Percentiles rank a stretch among this genome's conserved stretches.
Conservation (phyloP, 495 filamentous ascomycete genomes). For the Penicillium canariense region DNA sequence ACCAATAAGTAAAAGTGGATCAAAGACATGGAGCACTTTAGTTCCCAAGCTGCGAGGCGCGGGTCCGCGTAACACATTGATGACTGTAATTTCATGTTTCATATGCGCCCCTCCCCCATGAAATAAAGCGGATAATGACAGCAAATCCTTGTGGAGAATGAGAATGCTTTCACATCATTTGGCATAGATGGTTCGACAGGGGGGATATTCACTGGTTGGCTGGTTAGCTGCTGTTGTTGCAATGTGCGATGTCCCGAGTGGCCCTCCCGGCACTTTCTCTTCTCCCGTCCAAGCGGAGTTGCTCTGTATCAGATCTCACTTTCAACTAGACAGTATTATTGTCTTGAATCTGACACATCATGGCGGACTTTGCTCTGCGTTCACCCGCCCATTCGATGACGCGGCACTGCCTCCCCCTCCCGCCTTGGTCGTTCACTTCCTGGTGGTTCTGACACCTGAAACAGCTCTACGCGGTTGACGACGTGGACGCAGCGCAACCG, state of each 20-base stretch:
- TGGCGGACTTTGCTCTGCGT: background rate
- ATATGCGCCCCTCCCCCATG: background rate
- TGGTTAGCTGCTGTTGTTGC: background rate
- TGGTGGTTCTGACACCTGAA: background rate
- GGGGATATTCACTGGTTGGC: background rate
- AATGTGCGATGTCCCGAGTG: background rate
- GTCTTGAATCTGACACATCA: slow-evolving; percentile 21
- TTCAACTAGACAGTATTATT: background rate
- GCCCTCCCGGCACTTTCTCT: background rate
- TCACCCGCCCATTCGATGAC: background rate
- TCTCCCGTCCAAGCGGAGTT: slow-evolving; percentile 6
- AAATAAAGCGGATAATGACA: background rate
- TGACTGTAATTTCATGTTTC: slow-evolving; percentile 30
- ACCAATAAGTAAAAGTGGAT: slow-evolving; percentile 31
- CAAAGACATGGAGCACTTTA: slow-evolving; percentile 26
- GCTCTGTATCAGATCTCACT: slow-evolving; percentile 16
- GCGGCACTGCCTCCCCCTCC: slow-evolving; percentile 2
- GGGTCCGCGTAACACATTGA: slow-evolving; percentile 31
- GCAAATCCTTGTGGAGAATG: slow-evolving; percentile 2
- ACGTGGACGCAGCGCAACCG: background rate
- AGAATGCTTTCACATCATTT: background rate
- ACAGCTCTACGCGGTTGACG: background rate
- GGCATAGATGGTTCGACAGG: background rate
- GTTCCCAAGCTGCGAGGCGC: slow-evolving; percentile 21
- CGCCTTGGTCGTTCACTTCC: background rate